Evolutionary conservation across 1,284 basidiomycete species (phyloP).

Genomic region (Anthracocystis panici-leucophaei): DNA sequence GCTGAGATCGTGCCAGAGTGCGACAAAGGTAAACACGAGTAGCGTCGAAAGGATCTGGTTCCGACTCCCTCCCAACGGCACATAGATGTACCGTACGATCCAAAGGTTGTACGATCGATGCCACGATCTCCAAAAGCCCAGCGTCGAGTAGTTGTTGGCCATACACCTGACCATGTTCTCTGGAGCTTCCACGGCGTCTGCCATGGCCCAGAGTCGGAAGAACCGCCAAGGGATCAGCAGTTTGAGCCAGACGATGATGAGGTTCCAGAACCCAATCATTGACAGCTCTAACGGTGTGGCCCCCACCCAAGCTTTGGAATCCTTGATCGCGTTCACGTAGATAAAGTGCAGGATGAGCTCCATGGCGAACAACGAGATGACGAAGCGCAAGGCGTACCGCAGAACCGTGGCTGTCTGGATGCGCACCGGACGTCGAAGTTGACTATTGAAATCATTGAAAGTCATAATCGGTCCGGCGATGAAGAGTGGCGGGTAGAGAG

Average conservation of each 20-base stretch:
- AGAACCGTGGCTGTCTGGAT: constrained; percentile 61
- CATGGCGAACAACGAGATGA: constrained; percentile 82
- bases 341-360: constrained; percentile 92
- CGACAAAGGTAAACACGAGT: constrained; percentile 96
- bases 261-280: constrained; percentile 97
- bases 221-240: constrained; percentile 97
- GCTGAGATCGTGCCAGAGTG: constrained; percentile 95
- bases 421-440: constrained; percentile 73
- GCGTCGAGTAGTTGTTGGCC: constrained; percentile 95
- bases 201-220: constrained; percentile 93
- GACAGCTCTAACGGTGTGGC: constrained; percentile 83
- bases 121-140: constrained; percentile 97
- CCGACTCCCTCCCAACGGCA: constrained; percentile 85
- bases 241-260: constrained; percentile 97
- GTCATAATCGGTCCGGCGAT: constrained; percentile 96
- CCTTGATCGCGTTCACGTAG: constrained; percentile 97
- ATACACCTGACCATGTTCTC: constrained; percentile 99
- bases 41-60: constrained; percentile 78
- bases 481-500: constrained; percentile 90
- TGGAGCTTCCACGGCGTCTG: constrained; percentile 90
- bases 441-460: constrained; percentile 94
- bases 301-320: constrained; percentile 78
- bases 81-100: constrained; percentile 87
- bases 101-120: constrained; percentile 96
- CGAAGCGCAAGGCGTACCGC: constrained; percentile 80